Base-by-base conservation (phyloP, 306 rosid genomes). In the Malus sylvestris region DNA sequence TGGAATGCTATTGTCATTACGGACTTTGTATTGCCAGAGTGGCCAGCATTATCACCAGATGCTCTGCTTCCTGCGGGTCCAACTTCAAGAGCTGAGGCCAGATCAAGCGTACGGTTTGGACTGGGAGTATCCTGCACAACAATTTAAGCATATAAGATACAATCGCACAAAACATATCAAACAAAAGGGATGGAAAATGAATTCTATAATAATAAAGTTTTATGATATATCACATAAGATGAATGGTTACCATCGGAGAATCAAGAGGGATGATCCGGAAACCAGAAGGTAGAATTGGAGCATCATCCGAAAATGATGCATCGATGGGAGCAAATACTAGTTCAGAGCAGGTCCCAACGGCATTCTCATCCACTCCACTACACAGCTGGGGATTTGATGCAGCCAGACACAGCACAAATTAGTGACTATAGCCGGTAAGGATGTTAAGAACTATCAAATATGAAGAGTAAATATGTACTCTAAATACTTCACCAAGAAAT, bases 1-100 rank as follows among this genome's bases (percentile, higher is more conserved):
- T 95, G 99, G 87, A 95, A 95, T 45, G 99, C 99, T 70, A 95
- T 95, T 76, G 99, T 95, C 99, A 95, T 92, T 71, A 95, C 98
- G 76, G 99, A 95, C 82, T 95, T 95, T 72, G 93, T 79, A 81
- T 74, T 90, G 35, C 96, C 96, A 32, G 82, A 83, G 58, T 83
- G 81, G 23, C 87, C 89, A 73, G 89, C 80, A 67, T 61, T 87
- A 38, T 87, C 95, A 51, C 93, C 91, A 15, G 87, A 77, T 55
- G 88, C 77, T 84, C 89, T 88, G 84, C 81, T 89, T 67, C 92
- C 93, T 66, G 93, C 70, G 5, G 90, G 84, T 84, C 97, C 97
- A 71, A 92, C 87, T 32, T 95, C 99, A 60, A 95, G 97, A 70
- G 99, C 93, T 16, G 99, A 95, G 40, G 99, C 96, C 81, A 95